A percentile compares a stretch with the other conserved stretches of the same genome.
Evolutionary conservation across 2,329 filamentous ascomycete genomes (phyloP).

Genomic region (Penicillium italicum): DNA sequence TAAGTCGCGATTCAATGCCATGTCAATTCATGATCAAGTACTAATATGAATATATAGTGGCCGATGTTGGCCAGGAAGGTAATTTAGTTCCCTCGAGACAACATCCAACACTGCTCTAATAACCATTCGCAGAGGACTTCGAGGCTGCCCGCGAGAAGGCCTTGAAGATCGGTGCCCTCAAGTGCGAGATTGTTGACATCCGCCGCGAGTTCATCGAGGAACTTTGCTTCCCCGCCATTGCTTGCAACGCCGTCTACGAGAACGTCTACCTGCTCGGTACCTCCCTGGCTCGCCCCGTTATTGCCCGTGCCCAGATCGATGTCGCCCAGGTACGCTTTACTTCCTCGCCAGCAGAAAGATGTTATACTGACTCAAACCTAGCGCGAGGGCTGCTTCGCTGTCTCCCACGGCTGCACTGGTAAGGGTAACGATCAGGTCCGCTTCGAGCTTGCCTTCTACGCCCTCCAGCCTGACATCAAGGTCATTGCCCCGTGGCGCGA

Average conservation of each 20-base stretch:
- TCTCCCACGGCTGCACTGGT: constrained; percentile 47
- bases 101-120: constrained; percentile 6
- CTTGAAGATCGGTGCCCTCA: constrained; percentile 63
- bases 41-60: constrained; percentile 44
- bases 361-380: constrained; percentile 15
- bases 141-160: constrained; percentile 70
- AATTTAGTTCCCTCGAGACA: constrained; percentile 6
- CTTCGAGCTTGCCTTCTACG: constrained; percentile 51
- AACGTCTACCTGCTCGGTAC: constrained; percentile 59
- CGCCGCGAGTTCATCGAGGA: constrained; percentile 73
- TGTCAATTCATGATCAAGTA: neutral
- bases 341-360: neutral
- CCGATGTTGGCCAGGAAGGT: constrained; percentile 68
- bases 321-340: constrained; percentile 25
- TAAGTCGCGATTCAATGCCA: constrained; percentile 23
- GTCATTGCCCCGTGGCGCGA: constrained; percentile 51
- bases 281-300: constrained; percentile 46
- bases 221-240: constrained; percentile 72
- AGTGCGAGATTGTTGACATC: constrained; percentile 62
- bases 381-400: constrained; percentile 44
- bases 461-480: constrained; percentile 47
- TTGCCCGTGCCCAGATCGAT: constrained; percentile 45
- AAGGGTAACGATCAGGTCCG: constrained; percentile 51
- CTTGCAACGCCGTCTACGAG: constrained; percentile 63
- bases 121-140: constrained; percentile 59